phyloP scores from a whole-genome alignment of 2,329 filamentous ascomycete species.

The Trichoderma cornu-damae region DNA sequence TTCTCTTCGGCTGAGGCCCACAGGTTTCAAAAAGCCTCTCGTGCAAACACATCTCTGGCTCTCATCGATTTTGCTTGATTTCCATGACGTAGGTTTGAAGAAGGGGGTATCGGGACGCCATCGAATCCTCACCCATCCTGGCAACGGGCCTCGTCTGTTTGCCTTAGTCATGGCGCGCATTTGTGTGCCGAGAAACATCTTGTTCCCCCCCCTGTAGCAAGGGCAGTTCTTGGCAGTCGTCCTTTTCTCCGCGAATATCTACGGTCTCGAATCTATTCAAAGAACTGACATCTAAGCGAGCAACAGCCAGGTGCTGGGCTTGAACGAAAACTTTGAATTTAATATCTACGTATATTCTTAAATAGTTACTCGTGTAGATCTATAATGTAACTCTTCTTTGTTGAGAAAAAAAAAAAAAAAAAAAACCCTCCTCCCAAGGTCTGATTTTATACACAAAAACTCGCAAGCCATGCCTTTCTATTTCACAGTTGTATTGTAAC shows the following conservation, averaged over 20 bases:
- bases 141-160: no score
- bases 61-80: no score
- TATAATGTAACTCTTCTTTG: slow-evolving; percentile 2
- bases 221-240: not conserved
- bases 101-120: no score
- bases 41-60: slow-evolving; percentile 36
- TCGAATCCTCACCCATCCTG: no score
- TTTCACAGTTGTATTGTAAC: slow-evolving; percentile 1
- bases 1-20: slow-evolving; percentile 39
- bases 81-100: no score
- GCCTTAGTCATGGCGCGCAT: not conserved
- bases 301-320: not conserved
- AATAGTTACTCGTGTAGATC: not conserved
- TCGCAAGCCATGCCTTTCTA: not conserved
- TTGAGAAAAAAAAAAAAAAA: not conserved
- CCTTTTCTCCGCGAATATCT: not conserved
- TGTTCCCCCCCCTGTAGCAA: not conserved
- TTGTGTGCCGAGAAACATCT: not conserved
- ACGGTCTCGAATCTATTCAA: not conserved
- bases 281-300: not conserved
- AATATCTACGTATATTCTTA: not conserved
- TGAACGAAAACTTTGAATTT: not conserved
- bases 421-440: not conserved
- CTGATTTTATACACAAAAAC: not conserved
- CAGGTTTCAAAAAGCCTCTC: slow-evolving; percentile 36